Evolutionary conservation across 2,329 filamentous ascomycete species (phyloP), one percentile per base, ranked within the genome.

Genomic region (Cytospora paraplurivora): DNA sequence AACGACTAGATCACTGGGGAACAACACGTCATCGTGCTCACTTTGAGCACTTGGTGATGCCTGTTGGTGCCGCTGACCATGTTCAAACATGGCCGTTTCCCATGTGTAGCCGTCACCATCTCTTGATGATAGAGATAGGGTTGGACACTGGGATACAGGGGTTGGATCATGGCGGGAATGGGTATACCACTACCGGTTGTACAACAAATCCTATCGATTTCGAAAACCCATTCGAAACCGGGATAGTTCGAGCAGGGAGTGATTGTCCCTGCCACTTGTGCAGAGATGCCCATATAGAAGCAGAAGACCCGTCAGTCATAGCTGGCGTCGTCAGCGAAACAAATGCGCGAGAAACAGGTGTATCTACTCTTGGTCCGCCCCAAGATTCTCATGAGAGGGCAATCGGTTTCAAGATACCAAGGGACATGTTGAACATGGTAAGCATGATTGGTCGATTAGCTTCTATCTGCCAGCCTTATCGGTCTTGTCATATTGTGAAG

Each of bases 311-410:
- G 35, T 49, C 53, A 58, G 59, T 8, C 10, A 19, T 17, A 11
- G 62, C 49, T 58, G 54, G 35, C 49, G 54, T 62, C 49, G 54
- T 52, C 59, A 53, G 53, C 21, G 37, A 21, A 52, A 34, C 58
- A 33, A 50, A 27, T 17, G 15, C 38, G 17, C 12, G 21, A n/a
- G 27, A 19, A 52, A 33, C 58, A 13, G 4, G 58, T 35, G 35
- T 41, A 19, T 54, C 38, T 32, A 44, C 52, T 12, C 4, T 41
- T 32, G 38, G 21, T 59, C 57, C 52, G 47, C 37, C 49, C 49
- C 41, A 59, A 19, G 35, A 37, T 13, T 34, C 3, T 17, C 38
- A 6, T 41, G 38, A 1, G 15, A 17, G 38, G 12, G 13, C 12
- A 15, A 15, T 15, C 12, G 37, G 37, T 38, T 15, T 38, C 37